These are phyloP conservation scores for Auriscalpium vulgare DNA, from an alignment of 768 basidiomycete species.

Conservation along the genomic window DNA sequence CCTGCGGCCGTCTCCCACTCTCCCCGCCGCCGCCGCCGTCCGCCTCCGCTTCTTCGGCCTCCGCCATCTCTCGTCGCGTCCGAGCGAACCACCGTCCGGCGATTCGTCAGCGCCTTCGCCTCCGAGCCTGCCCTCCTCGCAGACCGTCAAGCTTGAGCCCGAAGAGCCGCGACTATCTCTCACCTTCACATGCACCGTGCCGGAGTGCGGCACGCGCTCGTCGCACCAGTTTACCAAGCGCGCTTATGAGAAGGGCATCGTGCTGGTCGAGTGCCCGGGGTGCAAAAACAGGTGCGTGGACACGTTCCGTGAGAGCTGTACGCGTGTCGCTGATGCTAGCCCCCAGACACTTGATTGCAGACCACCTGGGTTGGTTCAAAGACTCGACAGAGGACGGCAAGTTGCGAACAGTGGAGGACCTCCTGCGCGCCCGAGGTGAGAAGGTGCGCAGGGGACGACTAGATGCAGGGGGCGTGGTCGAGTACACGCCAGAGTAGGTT, in stretches of 20 bases:
- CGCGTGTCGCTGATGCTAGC: neutral
- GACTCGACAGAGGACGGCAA: slow-evolving; percentile 68
- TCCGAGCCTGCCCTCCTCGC: neutral
- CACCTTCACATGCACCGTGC: slow-evolving; percentile 82
- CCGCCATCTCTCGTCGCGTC: no score
- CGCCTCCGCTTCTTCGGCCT: no score
- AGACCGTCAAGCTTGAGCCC: slow-evolving; percentile 25
- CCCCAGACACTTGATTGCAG: slow-evolving; percentile 74
- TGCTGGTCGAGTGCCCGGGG: slow-evolving; percentile 84
- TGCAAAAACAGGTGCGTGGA: slow-evolving; percentile 75
- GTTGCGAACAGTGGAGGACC: slow-evolving; percentile 73
- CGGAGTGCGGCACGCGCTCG: slow-evolving; percentile 67
- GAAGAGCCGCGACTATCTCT: slow-evolving; percentile 61
- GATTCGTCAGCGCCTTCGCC: slow-evolving; percentile 4
- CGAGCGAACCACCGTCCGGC: no score
- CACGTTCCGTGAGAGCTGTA: no score
- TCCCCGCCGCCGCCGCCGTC: neutral
- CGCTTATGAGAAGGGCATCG: slow-evolving; percentile 82
- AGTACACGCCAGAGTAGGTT: slow-evolving; percentile 27
- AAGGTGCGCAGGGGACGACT: slow-evolving; percentile 38
- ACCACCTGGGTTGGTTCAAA: slow-evolving; percentile 90
- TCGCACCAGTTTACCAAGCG: slow-evolving; percentile 82
- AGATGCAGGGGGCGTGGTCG: slow-evolving; percentile 46
- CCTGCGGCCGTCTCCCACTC: neutral
- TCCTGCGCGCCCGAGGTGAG: slow-evolving; percentile 76